A percentile compares a stretch with the other conserved stretches of the same genome.
Evolutionary conservation across 345 rosid species (phyloP).

Genomic region (Physaria fendleri): DNA sequence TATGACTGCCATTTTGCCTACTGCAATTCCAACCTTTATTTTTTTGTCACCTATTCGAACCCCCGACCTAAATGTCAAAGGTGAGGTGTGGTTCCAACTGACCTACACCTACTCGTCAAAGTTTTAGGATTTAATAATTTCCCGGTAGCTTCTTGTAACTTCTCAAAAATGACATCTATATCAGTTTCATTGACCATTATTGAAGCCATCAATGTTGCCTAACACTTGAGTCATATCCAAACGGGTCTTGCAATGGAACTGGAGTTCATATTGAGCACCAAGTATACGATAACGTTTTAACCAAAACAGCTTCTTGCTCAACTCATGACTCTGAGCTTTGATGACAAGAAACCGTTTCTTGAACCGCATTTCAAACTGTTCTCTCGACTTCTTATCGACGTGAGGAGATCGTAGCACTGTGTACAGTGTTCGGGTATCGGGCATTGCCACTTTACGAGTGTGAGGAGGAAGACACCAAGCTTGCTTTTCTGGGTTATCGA

Average conservation of each 20-base stretch:
- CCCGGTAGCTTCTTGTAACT: neutral
- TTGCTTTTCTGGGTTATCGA: slow-evolving; percentile 21
- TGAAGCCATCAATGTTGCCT: slow-evolving; percentile 9
- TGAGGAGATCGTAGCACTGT: slow-evolving; percentile 27
- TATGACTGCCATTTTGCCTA: too few species aligned
- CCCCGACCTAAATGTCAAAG: too few species aligned
- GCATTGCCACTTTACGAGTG: slow-evolving; percentile 29
- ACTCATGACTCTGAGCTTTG: slow-evolving; percentile 29
- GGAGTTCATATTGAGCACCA: slow-evolving; percentile 29
- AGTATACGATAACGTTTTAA: slow-evolving; percentile 25
- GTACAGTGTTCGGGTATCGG: slow-evolving; percentile 22
- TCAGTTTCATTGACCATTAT: neutral
- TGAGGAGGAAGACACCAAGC: slow-evolving; percentile 30
- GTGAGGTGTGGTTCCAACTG: too few species aligned
- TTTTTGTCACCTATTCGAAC: too few species aligned
- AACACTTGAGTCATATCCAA: slow-evolving; percentile 24
- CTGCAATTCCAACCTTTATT: too few species aligned
- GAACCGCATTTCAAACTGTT: slow-evolving; percentile 29
- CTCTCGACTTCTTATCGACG: slow-evolving; percentile 27
- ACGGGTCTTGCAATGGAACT: slow-evolving; percentile 30
- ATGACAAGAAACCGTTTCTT: slow-evolving; percentile 28
- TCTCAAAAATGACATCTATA: neutral
- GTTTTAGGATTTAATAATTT: too few species aligned
- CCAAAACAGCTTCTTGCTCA: slow-evolving; percentile 32
- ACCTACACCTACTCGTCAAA: too few species aligned